phyloP scores from a whole-genome alignment of 345 rosid species.

The Murraya paniculata region DNA sequence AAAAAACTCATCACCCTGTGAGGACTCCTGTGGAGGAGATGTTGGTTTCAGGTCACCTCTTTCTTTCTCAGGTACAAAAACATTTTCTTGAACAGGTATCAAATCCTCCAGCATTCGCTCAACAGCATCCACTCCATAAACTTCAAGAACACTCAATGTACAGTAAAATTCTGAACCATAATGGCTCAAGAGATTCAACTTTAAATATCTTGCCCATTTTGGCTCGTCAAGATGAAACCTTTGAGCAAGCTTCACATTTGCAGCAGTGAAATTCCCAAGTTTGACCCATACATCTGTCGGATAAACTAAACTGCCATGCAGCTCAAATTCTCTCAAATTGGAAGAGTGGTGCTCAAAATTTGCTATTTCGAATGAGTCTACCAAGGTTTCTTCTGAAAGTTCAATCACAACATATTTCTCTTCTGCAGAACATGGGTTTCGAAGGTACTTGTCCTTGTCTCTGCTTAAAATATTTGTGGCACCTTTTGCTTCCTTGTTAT shows the following conservation, averaged over 20 bases:
- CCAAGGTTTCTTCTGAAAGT: slow-evolving; percentile 95
- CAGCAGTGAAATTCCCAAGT: slow-evolving; percentile 84
- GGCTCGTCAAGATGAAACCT: slow-evolving; percentile 67
- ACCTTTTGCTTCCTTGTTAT: slow-evolving; percentile 93
- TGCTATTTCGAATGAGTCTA: slow-evolving; percentile 72
- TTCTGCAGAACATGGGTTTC: slow-evolving; percentile 93
- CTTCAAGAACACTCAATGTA: slow-evolving; percentile 78
- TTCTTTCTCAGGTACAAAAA: slow-evolving; percentile 40
- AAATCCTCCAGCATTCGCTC: slow-evolving; percentile 94
- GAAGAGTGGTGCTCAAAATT: slow-evolving; percentile 96
- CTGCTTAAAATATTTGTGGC: slow-evolving; percentile 69
- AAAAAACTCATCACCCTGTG: slow-evolving; percentile 33
- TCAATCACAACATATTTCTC: slow-evolving; percentile 79
- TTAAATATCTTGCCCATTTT: slow-evolving; percentile 85
- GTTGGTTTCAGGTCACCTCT: slow-evolving; percentile 35
- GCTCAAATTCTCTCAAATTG: slow-evolving; percentile 76
- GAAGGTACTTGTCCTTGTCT: slow-evolving; percentile 89
- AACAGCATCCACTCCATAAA: slow-evolving; percentile 92
- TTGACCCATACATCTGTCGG: slow-evolving; percentile 84
- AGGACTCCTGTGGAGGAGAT: slow-evolving; percentile 34
- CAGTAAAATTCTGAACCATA: slow-evolving; percentile 94
- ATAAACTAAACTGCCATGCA: slow-evolving; percentile 81
- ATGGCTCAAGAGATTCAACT: slow-evolving; percentile 68
- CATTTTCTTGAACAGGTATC: slow-evolving; percentile 57
- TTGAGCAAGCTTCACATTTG: slow-evolving; percentile 74